These are phyloP conservation scores for Trichosporon ovoides DNA, from an alignment of 1,284 basidiomycete species.

Conservation along the genomic window DNA sequence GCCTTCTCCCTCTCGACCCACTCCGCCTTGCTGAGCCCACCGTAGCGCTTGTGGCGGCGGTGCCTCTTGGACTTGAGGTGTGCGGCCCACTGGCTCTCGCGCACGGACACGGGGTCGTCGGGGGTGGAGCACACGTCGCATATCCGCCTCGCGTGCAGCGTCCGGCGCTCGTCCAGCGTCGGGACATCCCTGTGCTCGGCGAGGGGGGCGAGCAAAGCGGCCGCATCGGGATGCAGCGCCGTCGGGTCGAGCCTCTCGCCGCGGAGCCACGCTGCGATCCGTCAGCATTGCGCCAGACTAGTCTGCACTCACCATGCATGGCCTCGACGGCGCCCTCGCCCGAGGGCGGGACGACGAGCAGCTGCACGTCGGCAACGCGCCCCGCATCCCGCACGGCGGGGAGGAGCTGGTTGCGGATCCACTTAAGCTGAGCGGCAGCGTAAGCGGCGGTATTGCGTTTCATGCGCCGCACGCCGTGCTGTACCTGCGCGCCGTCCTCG, in stretches of 20 bases:
- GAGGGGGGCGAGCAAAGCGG: constrained; percentile 53
- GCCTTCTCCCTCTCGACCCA: constrained; percentile 23
- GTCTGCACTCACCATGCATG: constrained; percentile 51
- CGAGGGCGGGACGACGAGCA: constrained; percentile 52
- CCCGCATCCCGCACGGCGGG: constrained; percentile 61
- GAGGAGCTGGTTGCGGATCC: constrained; percentile 85
- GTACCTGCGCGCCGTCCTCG: too few relatives aligned
- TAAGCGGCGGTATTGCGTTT: constrained; percentile 89
- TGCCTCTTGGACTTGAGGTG: constrained; percentile 57
- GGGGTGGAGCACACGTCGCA: constrained; percentile 69
- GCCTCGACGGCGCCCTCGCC: constrained; percentile 58
- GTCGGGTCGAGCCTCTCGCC: constrained; percentile 55
- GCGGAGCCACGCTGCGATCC: constrained; percentile 62
- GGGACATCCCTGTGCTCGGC: constrained; percentile 22
- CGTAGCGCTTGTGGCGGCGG: constrained; percentile 52
- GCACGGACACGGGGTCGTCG: constrained; percentile 66
- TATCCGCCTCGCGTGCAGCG: constrained; percentile 59
- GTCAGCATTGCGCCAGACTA: background rate
- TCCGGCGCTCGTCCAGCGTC: constrained; percentile 55
- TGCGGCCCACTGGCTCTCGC: constrained; percentile 60
- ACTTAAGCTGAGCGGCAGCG: constrained; percentile 85
- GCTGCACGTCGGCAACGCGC: constrained; percentile 39
- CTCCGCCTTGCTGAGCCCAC: constrained; percentile 18
- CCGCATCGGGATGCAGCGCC: constrained; percentile 53
- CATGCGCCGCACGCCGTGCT: constrained; percentile 59